Evolutionary conservation across 2,329 filamentous ascomycete species (phyloP).

Genomic region (Pyricularia sp.): DNA sequence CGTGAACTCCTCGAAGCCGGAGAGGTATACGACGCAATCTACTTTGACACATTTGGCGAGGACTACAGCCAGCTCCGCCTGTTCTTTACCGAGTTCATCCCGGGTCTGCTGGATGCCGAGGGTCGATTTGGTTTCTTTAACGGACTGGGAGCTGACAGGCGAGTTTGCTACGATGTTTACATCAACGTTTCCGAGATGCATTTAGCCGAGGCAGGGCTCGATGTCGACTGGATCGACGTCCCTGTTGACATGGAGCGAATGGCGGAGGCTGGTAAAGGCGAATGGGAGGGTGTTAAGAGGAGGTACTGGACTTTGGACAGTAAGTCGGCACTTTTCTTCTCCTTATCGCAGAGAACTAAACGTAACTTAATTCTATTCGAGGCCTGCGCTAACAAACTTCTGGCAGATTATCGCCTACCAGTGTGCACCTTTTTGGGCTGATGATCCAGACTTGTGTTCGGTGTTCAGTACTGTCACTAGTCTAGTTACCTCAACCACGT

Average conservation of each 20-base stretch:
- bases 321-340: slow-evolving; percentile 22
- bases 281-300: slow-evolving; percentile 80
- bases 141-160: slow-evolving; percentile 80
- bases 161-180: slow-evolving; percentile 94
- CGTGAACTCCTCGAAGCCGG: slow-evolving; percentile 54
- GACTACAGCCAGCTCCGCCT: slow-evolving; percentile 73
- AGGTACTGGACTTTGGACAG: slow-evolving; percentile 80
- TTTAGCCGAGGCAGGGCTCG: slow-evolving; percentile 74
- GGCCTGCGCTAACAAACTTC: slow-evolving; percentile 13
- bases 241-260: slow-evolving; percentile 55
- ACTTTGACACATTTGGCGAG: slow-evolving; percentile 97
- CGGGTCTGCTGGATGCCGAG: slow-evolving; percentile 57
- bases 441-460: slow-evolving; percentile 4
- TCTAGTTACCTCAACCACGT: not conserved
- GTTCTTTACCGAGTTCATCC: slow-evolving; percentile 82
- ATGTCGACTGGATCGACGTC: slow-evolving; percentile 74
- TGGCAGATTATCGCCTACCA: slow-evolving; percentile 55
- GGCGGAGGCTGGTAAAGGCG: slow-evolving; percentile 51
- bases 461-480: not conserved
- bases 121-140: slow-evolving; percentile 83
- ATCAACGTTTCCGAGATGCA: slow-evolving; percentile 86
- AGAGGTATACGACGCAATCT: slow-evolving; percentile 72
- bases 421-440: slow-evolving; percentile 61
- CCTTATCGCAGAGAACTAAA: not conserved
- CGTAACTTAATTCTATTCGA: slow-evolving; percentile 4